Conservation (phyloP, 495 filamentous ascomycete species). For the Talaromyces thailandensis region DNA sequence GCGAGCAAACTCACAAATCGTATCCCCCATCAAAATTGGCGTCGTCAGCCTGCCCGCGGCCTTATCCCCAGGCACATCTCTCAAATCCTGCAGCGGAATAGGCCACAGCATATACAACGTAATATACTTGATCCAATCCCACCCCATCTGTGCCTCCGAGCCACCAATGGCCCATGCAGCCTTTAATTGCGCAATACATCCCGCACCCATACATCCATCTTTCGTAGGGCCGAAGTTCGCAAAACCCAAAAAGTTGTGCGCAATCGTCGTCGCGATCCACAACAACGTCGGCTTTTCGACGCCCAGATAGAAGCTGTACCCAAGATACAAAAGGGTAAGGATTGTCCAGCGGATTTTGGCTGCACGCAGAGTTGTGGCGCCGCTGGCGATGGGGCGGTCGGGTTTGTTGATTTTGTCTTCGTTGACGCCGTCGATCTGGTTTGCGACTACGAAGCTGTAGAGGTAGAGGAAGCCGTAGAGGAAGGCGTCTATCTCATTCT, state of each 20-base stretch:
- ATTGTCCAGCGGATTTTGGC: not conserved
- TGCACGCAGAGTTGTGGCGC: not conserved
- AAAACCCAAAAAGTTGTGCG: not conserved
- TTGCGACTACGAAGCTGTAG: conserved; percentile 4
- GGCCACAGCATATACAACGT: not conserved
- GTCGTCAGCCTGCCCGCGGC: not conserved
- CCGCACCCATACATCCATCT: not conserved
- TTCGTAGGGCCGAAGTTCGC: not conserved
- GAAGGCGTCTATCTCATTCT: not conserved
- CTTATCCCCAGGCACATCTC: not conserved
- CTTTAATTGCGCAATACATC: not conserved
- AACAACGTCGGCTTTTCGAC: not conserved
- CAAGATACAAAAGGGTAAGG: not conserved
- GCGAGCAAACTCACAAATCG: not conserved
- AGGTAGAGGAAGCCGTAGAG: not conserved
- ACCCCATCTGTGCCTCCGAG: not conserved
- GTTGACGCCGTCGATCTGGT: conserved; percentile 2
- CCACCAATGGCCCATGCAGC: conserved; percentile 1
- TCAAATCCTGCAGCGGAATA: conserved; percentile 2
- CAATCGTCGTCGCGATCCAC: not conserved
- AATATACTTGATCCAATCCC: not conserved
- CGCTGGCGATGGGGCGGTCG: conserved; percentile 5
- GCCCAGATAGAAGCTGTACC: not conserved
- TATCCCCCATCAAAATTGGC: not conserved
- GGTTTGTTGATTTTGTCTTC: conserved; percentile 8